Evolutionary conservation across 805 yeast genomes (phyloP), one percentile per base, ranked within the genome.

Genomic region (Myxozyma geophila): DNA sequence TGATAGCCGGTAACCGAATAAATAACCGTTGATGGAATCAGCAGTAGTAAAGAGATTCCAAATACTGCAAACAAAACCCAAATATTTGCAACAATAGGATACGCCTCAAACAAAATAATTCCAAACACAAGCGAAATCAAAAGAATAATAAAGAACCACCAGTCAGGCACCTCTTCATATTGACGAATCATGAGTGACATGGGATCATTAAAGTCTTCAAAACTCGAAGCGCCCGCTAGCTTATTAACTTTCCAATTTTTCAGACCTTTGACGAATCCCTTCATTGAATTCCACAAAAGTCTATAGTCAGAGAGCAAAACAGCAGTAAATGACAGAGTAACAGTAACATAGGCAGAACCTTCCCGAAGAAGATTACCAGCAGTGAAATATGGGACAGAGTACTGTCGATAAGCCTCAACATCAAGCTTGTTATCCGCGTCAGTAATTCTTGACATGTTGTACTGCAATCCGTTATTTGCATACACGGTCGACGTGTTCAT

Each of bases 311-410:
- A 51, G 12, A 58, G 33, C 39, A 63, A 33, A 15, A 44, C 50
- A 70, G 83, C 83, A 0, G 81, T 72, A 21, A 86, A 79, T 21
- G 84, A 79, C 68, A 85, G 81, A 4, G 89, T 87, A 68, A 84
- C 84, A 54, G 82, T 73, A 44, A 83, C 82, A 72, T 84, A 85
- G 70, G 78, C 81, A 0, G 85, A 82, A 19, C 89, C 88, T 70
- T 85, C 86, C 21, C 79, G 73, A 9, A 86, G 83, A 63, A 86
- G 74, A 71, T 83, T 83, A 1, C 86, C 89, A 6, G 90, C 89
- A 36, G 84, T 72, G 70, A 84, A 85, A 73, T 81, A 87, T 8
- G 91, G 90, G 8, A 89, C 87, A 0, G 89, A 87, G 66, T 85
- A 82, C n/a, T 73, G 64, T 60, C 78, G 76, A 71, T 85, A 86